These are phyloP conservation scores for Asclepias syriaca DNA, from an alignment of 257 asterid genomes.

Conservation along the genomic window DNA sequence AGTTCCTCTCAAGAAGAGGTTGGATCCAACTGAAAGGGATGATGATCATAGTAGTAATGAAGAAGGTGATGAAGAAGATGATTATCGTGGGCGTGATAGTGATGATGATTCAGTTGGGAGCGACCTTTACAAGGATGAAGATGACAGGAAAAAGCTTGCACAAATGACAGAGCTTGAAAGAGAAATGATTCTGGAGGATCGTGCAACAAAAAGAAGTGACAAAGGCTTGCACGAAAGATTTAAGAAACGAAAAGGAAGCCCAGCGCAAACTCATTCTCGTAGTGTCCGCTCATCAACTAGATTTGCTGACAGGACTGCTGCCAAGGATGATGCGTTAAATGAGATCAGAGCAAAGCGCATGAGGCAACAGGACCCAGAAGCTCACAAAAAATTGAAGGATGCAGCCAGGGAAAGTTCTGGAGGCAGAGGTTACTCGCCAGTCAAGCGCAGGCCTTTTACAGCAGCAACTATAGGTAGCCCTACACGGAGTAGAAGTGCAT, in stretches of 20 bases:
- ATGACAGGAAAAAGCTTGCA: conserved; percentile 80
- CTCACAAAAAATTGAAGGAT: conserved; percentile 44
- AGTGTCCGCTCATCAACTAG: conserved; percentile 64
- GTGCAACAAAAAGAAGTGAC: conserved; percentile 86
- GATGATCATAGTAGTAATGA: conserved; percentile 58
- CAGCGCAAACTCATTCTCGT: conserved; percentile 67
- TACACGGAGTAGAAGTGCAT: conserved; percentile 66
- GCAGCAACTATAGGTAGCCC: conserved; percentile 66
- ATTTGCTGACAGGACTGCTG: conserved; percentile 77
- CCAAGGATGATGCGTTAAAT: conserved; percentile 59
- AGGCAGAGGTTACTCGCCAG: conserved; percentile 65
- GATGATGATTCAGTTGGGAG: conserved; percentile 96
- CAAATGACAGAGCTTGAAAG: conserved; percentile 85
- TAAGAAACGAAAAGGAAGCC: conserved; percentile 57
- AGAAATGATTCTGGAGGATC: conserved; percentile 78
- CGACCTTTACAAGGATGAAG: conserved; percentile 85
- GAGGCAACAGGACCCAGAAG: conserved; percentile 44
- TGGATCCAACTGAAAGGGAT: conserved; percentile 71
- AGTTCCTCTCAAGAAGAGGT: conserved; percentile 89
- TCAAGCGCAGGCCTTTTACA: conserved; percentile 65
- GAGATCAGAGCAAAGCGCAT: conserved; percentile 61
- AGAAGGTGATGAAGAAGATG: conserved; percentile 54
- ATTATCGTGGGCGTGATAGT: conserved; percentile 56
- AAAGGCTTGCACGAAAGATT: conserved; percentile 66
- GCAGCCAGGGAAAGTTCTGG: conserved; percentile 66